Base-by-base conservation (phyloP, 345 rosid genomes). In the Boechera divaricarpa region DNA sequence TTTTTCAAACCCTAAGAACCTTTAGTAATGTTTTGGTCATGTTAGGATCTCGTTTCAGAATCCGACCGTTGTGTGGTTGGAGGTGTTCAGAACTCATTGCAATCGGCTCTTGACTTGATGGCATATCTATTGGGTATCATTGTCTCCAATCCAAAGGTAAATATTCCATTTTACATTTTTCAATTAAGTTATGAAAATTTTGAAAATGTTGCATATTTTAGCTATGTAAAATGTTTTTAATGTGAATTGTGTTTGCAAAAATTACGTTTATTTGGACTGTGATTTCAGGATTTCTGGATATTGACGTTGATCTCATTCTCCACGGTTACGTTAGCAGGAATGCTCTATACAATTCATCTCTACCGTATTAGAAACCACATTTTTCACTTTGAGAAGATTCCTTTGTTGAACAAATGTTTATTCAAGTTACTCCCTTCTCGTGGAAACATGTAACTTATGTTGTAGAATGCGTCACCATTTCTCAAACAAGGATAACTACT, bases 81-180 rank as follows among this genome's bases (percentile, higher is more conserved):
- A 79, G 98, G 98, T 1, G 98, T 85, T 49, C 98, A 94, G 75
- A 92, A 89, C 85, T 89, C 98, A 9, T 90, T 92, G 42, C 97
- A 94, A 57, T 89, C 98, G 24, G 71, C 78, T 44, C 57, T 92
- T 74, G 92, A 88, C 67, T 73, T 94, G 79, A 33, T 90, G 86
- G 88, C 72, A 49, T 92, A 90, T 60, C 70, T 82, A 7, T 82
- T 87, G 88, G 96, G 97, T 77, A 88, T 92, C 62, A 56, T 94
- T 70, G 83, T 94, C 60, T 88, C 97, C 13, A 81, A 88, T 26
- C 97, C 98, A 10, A 63, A 81, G 94, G 98, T 78, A 65, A 45
- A 3, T 86, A 21, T 18, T 63, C 15, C 12, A 49, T 8, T 10
- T 32, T 12, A 33, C 18, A 24, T 32, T 16, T 21, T 8, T 33